Evolutionary conservation across 306 rosid genomes (phyloP), one percentile per base, ranked within the genome.

Genomic region (Gleditsia sinensis): DNA sequence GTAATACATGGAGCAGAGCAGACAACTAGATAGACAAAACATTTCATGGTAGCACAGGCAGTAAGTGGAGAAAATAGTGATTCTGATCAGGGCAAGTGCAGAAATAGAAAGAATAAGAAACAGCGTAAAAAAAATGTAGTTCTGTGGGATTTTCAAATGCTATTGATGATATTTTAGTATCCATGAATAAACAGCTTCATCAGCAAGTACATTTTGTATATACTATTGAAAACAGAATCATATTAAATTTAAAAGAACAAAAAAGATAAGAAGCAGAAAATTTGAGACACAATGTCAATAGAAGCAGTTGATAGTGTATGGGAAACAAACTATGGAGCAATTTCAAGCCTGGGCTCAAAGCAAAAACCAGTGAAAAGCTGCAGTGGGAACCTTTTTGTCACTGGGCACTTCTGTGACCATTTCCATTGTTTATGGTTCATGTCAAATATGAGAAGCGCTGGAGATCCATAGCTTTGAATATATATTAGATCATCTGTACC

Each of bases 361-460:
- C 97, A 90, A 76, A 95, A 95, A 17, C 99, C 99, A 33, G 93
- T 86, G 63, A 95, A 95, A 30, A 95, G 91, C 88, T 95, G 99
- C 60, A 95, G 90, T 0, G 98, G 96, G 57, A 95, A 95, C 81
- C 83, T 87, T 88, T 95, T 95, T 0, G 83, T 50, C 71, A 95
- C 96, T 0, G 99, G 99, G 78, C 94, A 95, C 69, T 92, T 95
- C 71, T 86, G 97, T 5, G 99, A 88, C 99, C 99, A 92, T 82
- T 82, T 95, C 99, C 99, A 95, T 33, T 72, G 92, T 74, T 72
- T 92, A 49, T 51, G 78, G 78, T 69, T 85, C 89, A 87, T 80
- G 83, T 95, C 97, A 54, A 59, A 95, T 33, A 76, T 81, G 72
- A 95, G 98, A 64, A 95, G 92, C 36, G 92, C 85, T 2, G 99